Base-by-base conservation (phyloP, 2,329 filamentous ascomycete species). In the Exutisphaerella laricina region DNA sequence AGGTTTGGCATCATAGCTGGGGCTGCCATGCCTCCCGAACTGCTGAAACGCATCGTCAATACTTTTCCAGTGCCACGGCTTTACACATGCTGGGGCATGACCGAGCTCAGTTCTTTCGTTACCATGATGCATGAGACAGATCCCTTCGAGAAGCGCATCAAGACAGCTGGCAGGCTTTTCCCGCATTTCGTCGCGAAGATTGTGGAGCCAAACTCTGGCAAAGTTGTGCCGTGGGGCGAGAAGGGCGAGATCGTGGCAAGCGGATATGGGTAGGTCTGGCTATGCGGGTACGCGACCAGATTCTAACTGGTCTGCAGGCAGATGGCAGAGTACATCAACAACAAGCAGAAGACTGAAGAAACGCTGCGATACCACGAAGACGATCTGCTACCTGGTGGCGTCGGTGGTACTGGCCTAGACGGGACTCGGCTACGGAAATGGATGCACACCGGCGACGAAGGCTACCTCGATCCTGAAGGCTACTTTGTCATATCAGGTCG, bases 61-160 rank as follows among this genome's bases (percentile, higher is more conserved):
- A 77, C 80, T 21, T 76, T 90, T 21, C 84, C 84, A 41, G 88
- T 90, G 80, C 75, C 72, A 6, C 80, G 87, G 60, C 87, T 87
- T 45, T 77, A 68, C 4, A 68, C 61, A 14, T 67, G 64, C 41
- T 71, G 70, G 41, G 69, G 84, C 1, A 70, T 90, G 32, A 90
- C 86, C 0, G 85, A 90, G 67, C 48, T 56, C 9, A 52, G 46
- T 39, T 55, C 53, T 3, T 56, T 58, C 39, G 55, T 50, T 18
- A 56, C 51, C 12, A 57, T 57, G 54, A 58, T 58, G 56, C 55
- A 57, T 29, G 51, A 54, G 39, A 58, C 53, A 12, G 85, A 89
- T 61, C 75, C 78, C 1, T 75, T 88, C 37, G 70, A 80, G 50
- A 73, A 71, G 28, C 74, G 84, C 26, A 69, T 89, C 18, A 79